Evolutionary conservation across 768 basidiomycete genomes (phyloP).

Genomic region (Suillus subalutaceus): DNA sequence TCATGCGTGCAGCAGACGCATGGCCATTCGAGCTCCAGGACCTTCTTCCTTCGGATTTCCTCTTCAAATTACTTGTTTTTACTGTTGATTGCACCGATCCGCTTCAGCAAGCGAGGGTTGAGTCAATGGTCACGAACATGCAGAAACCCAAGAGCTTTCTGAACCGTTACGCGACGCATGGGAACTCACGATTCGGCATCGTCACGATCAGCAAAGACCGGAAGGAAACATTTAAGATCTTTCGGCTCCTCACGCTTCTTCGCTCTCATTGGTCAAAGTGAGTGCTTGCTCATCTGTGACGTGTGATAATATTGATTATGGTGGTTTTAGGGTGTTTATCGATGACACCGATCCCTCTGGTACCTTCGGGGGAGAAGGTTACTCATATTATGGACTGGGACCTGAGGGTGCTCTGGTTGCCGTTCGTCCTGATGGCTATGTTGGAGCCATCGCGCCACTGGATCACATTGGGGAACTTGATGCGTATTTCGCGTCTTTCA

Average conservation of each 20-base stretch:
- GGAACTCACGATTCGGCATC: slow-evolving; percentile 33
- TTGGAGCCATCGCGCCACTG: slow-evolving; percentile 58
- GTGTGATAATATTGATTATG: not conserved
- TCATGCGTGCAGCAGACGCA: slow-evolving; percentile 49
- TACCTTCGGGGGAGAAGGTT: slow-evolving; percentile 53
- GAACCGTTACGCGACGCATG: slow-evolving; percentile 22
- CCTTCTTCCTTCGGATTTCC: slow-evolving; percentile 46
- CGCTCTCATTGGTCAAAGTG: slow-evolving; percentile 47
- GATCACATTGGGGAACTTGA: slow-evolving; percentile 38
- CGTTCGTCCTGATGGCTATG: slow-evolving; percentile 51
- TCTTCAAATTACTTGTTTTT: slow-evolving; percentile 54
- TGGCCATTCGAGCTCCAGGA: slow-evolving; percentile 53
- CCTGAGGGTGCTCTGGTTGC: slow-evolving; percentile 31
- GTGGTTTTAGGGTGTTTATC: slow-evolving; percentile 50
- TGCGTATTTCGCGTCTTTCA: slow-evolving; percentile 52
- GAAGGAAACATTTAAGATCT: slow-evolving; percentile 36
- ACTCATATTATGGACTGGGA: slow-evolving; percentile 51
- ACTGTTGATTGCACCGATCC: slow-evolving; percentile 37
- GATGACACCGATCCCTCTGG: slow-evolving; percentile 56
- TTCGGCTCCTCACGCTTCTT: slow-evolving; percentile 34
- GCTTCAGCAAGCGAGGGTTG: slow-evolving; percentile 27
- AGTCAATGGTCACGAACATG: slow-evolving; percentile 31
- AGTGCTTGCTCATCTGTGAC: slow-evolving; percentile 10
- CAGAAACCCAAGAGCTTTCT: slow-evolving; percentile 29
- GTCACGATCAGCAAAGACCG: slow-evolving; percentile 28